Base-by-base conservation (phyloP, 2,329 filamentous ascomycete genomes). In the Colletotrichum musicola region DNA sequence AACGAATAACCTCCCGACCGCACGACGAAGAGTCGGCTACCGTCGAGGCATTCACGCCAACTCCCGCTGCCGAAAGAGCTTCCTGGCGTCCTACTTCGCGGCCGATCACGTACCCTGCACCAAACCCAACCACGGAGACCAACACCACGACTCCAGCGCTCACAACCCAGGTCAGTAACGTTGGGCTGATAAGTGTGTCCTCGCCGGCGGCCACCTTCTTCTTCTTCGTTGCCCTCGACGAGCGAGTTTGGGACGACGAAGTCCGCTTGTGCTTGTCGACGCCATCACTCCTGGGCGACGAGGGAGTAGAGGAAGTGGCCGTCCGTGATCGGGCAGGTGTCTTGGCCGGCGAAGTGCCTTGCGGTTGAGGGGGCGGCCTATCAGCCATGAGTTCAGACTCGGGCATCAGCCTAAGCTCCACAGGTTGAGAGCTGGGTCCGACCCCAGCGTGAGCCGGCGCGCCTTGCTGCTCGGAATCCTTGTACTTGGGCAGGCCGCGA, bases 401-500 rank as follows among this genome's bases (percentile, higher is more conserved):
- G 0, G 87, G 85, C 16, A 90, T 84, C 20, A 91, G 81, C 16
- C 87, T 84, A 47, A 91, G 76, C 68, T 87, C 86, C 78, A 90
- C 85, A 1, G 87, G 87, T 71, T 88, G 86, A 62, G 77, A 80
- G 73, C 84, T 83, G 3, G 81, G 81, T 6, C 84, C 78, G 49
- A 85, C 76, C 25, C 82, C 81, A 25, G 79, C 72, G 54, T 79
- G 79, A 10, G 76, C 72, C 53, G 74, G 65, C 58, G 77, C 74
- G 38, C 70, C 61, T 46, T 71, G 68, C 22, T 64, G 64, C 62
- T 83, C 82, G 13, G 76, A 76, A 57, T 85, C 83, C 56, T 84
- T 83, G 16, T 84, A 82, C 76, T 96, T 97, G 1, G 92, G 89
- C 16, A 96, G 84, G 4, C 92, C 92, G 50, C 96, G 89, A 1